Base-by-base conservation (phyloP, 225 moss, liverwort and hornwort genomes). In the Asterella californica region DNA sequence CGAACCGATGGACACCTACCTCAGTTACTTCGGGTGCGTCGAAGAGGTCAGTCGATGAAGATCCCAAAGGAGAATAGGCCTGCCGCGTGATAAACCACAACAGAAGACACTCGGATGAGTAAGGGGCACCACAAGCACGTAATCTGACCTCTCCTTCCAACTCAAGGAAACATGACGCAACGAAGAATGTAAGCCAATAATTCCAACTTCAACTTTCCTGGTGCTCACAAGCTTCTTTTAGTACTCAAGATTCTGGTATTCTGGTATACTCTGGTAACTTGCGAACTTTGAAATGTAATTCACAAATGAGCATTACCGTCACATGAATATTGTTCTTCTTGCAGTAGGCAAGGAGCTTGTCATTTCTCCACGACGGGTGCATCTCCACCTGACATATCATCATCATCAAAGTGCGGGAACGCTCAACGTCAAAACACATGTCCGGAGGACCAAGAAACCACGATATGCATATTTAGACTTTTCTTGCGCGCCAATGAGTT, bases 31-130 rank as follows among this genome's bases (percentile, higher is more conserved):
- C 27, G 10, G 77, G 61, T 24, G 82, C 80, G 38, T 81, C 49
- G 2, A 87, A 3, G 6, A 87, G 33, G 36, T 80, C 75, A 4
- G 74, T 71, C 2, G 48, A 34, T 48, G 80, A 79, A 2, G 82
- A 84, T 9, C 77, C 87, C 46, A 87, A 78, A 7, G 87, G 82
- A 46, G 87, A 87, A 18, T 87, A 87, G 5, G 84, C 87, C 84
- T 87, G 55, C 22, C n/a, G 9, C 21, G 38, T 12, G 33, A 34
- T 36, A 63, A 24, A 18, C 63, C 8, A n/a, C n/a, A n/a, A n/a
- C n/a, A n/a, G 62, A 10, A n/a, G n/a, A n/a, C 10, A 62, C 2
- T 62, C 0, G 8, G n/a, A 25, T 61, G 21, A 61, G 60, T 18
- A 22, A 9, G 25, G 30, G 29, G 29, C 29, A 63, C 63, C 63